A percentile compares a stretch with the other conserved stretches of the same genome.
These are phyloP conservation scores for Huntiella abstrusa DNA, from an alignment of 2,329 filamentous ascomycete genomes.

Conservation along the genomic window DNA sequence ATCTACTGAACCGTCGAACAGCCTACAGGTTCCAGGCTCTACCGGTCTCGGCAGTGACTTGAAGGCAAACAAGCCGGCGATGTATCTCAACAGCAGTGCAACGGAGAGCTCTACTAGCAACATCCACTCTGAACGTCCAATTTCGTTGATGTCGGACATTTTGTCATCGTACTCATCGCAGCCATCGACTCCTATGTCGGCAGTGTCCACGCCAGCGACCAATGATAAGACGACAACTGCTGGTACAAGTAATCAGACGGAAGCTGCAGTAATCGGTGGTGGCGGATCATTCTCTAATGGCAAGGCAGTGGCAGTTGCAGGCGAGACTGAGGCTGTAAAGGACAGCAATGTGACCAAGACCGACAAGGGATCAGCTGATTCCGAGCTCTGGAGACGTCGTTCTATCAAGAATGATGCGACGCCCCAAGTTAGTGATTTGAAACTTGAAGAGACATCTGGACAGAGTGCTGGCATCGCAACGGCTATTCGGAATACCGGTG, in stretches of 20 bases:
- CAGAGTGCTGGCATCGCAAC: no score
- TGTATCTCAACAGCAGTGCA: constrained; percentile 11
- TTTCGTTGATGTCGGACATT: constrained; percentile 10
- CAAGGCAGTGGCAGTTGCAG: no score
- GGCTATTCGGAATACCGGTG: no score
- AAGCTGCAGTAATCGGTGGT: no score
- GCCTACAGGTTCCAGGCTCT: constrained; percentile 4
- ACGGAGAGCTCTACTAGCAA: constrained; percentile 12
- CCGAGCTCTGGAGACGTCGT: constrained; percentile 29
- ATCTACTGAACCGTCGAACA: constrained; percentile 6
- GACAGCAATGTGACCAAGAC: background rate
- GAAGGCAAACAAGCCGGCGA: background rate
- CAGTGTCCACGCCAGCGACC: constrained; percentile 1
- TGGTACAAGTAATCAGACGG: no score
- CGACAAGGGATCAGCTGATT: background rate
- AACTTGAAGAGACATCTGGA: no score
- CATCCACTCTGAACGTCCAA: constrained; percentile 4
- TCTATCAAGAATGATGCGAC: constrained; percentile 29
- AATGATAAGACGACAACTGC: background rate
- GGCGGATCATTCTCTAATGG: no score
- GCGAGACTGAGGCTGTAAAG: no score
- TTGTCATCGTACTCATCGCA: constrained; percentile 15
- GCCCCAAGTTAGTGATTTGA: constrained; percentile 27
- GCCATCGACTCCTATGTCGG: constrained; percentile 11
- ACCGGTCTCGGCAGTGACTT: constrained; percentile 1